Base-by-base conservation (phyloP, 78 protist genomes). In the Dictyostelium firmibasis region DNA sequence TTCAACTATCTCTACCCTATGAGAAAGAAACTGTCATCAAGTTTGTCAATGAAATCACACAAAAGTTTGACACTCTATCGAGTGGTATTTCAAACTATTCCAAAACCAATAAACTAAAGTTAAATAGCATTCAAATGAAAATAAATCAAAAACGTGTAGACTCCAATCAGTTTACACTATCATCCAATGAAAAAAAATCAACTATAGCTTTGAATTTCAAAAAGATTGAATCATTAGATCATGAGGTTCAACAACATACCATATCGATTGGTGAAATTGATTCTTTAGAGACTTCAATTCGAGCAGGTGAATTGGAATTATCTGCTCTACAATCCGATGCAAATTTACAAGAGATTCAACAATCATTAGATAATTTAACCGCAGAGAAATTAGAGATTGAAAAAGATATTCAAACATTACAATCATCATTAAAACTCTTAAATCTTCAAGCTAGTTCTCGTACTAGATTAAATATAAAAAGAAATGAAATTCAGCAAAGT, bases 381-480 rank as follows among this genome's bases (percentile, higher is more conserved):
- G 5, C 27, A 20, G 60, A 77, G 11, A 35, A 41, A 41, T 23
- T 41, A 23, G 64, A 77, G 8, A 41, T 77, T 41, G 83, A 77
- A 77, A 41, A 16, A 23, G 27, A 35, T 0, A 31, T 77, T 23
- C 36, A 35, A 77, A 41, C n/a, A n/a, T 77, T 35, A 31, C n/a
- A 25, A 41, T 10, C 18, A 0, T 35, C 60, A 14, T n/a, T 77
- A 20, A 77, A 77, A 77, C 16, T 77, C 18, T 43, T 77, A 25
- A 77, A 77, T 41, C 60, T 77, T 5, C 83, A 77, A 77, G 43
- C 57, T 11, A 41, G 13, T 0, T 77, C 83, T 2, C 50, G 50
- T 35, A 43, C 83, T n/a, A 77, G 83, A 77, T 41, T 77, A 41
- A n/a, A 41, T 41, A 43, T 77, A 11, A 77, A 77, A 77, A 77